Conservation (phyloP, 2,329 filamentous ascomycete species). For the Thelonectria olida region DNA sequence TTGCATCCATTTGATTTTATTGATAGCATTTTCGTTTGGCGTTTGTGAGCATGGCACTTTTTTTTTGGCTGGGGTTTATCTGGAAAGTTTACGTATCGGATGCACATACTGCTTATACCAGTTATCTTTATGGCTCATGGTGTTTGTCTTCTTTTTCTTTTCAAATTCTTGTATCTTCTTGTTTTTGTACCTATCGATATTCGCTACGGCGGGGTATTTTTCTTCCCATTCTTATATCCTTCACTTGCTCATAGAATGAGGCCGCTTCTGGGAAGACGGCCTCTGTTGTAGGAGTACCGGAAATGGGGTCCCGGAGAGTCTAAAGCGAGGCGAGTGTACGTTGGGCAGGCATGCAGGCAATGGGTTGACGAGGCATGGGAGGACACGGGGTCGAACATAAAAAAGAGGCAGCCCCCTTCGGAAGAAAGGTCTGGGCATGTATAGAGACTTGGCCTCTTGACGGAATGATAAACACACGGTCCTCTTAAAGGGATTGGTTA, state of each 20-base stretch:
- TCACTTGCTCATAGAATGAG: slow-evolving; percentile 10
- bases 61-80: neutral
- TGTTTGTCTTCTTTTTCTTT: slow-evolving; percentile 12
- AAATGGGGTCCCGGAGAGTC: slow-evolving; percentile 20
- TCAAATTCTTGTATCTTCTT: slow-evolving; percentile 11
- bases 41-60: slow-evolving; percentile 4
- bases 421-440: neutral
- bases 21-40: slow-evolving; percentile 1
- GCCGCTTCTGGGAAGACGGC: slow-evolving; percentile 27
- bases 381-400: slow-evolving; percentile 2
- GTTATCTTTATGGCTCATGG: neutral
- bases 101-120: neutral
- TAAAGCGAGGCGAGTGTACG: slow-evolving; percentile 21
- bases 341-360: slow-evolving; percentile 14
- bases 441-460: slow-evolving; percentile 35
- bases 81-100: neutral
- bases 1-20: neutral
- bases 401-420: slow-evolving; percentile 2
- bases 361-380: slow-evolving; percentile 21
- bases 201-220: neutral
- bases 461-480: slow-evolving; percentile 17
- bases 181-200: slow-evolving; percentile 12
- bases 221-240: neutral
- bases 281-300: slow-evolving; percentile 25
- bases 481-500: slow-evolving; percentile 18